Evolutionary conservation across 2,329 filamentous ascomycete genomes (phyloP), one percentile per base, ranked within the genome.

Genomic region (Fonsecaea erecta): DNA sequence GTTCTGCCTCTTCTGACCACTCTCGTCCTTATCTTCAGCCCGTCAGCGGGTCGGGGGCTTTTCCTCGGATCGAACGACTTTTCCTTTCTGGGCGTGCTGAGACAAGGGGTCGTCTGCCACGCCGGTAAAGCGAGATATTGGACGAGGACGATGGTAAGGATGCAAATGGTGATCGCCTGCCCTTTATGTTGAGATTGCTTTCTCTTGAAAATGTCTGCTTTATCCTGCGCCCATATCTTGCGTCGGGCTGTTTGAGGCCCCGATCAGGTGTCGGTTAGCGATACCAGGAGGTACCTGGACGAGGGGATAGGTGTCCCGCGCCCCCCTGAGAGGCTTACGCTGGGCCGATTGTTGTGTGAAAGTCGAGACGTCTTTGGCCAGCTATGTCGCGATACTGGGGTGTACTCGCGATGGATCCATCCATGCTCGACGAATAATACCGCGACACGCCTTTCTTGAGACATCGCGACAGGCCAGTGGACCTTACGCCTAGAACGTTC

Each of bases 11-110:
- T 48, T 21, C 9, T 24, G 43, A 24, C 43, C 43, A 48, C 43
- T 48, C 40, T 52, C 43, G 57, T 35, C 46, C 57, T 60, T 60
- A 60, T 60, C 56, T 57, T 57, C 55, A 34, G 37, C 32, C n/a
- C 35, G 43, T 48, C 18, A 37, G 37, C 16, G 37, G 12, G 16
- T n/a, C 37, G 37, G 55, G 34, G 55, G 26, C 3, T 48, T 48
- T 48, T 48, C 48, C 28, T 58, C 26, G 37, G 37, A 48, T 34
- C 37, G 11, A 30, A 21, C 24, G 32, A 21, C 57, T 51, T 60
- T 52, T 52, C 57, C 57, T 57, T 52, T 40, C 21, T 30, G 12
- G 21, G 55, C 32, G 16, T 8, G 26, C 55, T 58, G 55, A 58
- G 55, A 58, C 55, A 30, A 30, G 9, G 24, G 26, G 28, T n/a